These are phyloP conservation scores for Lactifluus pinguis DNA, from an alignment of 768 basidiomycete genomes.

Conservation along the genomic window DNA sequence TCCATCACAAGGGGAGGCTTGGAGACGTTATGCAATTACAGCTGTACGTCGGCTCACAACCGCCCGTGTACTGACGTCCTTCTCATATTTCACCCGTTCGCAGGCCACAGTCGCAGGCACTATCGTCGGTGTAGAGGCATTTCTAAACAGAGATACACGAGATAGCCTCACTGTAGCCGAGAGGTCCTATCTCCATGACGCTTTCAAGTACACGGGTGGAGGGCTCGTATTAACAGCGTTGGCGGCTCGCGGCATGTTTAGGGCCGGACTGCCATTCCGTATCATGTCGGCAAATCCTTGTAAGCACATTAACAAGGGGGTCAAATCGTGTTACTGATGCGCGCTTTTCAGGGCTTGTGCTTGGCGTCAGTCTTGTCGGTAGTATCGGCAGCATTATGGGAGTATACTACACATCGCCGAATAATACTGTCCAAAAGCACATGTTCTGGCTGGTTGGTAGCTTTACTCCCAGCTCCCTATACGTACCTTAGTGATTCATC, in stretches of 20 bases:
- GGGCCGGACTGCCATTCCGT: constrained; percentile 46
- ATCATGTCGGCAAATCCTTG: constrained; percentile 83
- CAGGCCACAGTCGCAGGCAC: constrained; percentile 68
- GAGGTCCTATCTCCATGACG: constrained; percentile 61
- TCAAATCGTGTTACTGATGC: neutral
- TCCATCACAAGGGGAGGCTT: constrained; percentile 33
- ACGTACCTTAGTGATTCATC: neutral
- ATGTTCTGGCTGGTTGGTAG: constrained; percentile 65
- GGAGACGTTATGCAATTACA: constrained; percentile 44
- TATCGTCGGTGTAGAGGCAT: constrained; percentile 49
- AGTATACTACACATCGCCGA: constrained; percentile 67
- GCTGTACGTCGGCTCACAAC: constrained; percentile 32
- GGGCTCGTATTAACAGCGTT: constrained; percentile 70
- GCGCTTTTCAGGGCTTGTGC: constrained; percentile 52
- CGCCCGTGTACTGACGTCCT: neutral
- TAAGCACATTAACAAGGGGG: constrained; percentile 25
- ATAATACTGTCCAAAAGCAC: constrained; percentile 69
- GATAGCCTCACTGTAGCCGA: constrained; percentile 55
- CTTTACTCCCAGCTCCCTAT: neutral
- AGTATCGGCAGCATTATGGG: constrained; percentile 84
- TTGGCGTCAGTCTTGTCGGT: constrained; percentile 71
- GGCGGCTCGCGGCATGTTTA: constrained; percentile 73
- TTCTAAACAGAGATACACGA: constrained; percentile 74
- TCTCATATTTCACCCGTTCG: constrained; percentile 2
- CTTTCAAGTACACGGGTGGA: constrained; percentile 76